phyloP scores from a whole-genome alignment of 257 asterid species.

The Petunia axillaris region DNA sequence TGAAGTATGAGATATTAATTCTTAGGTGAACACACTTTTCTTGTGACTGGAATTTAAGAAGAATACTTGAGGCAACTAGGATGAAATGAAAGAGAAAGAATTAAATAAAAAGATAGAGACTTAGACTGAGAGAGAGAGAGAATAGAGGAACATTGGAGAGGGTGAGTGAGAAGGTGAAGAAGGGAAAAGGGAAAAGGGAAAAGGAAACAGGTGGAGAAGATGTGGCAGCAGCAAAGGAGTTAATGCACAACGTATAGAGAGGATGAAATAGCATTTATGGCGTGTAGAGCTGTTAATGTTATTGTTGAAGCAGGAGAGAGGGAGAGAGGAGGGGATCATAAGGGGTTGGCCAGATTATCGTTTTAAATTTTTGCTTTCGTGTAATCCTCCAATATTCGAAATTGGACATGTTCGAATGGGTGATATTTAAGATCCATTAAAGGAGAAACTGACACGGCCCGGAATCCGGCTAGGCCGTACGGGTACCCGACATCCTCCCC shows the following conservation, averaged over 20 bases:
- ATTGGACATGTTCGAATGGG: too few relatives aligned
- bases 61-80: constrained; percentile 20
- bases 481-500: too few relatives aligned
- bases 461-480: too few relatives aligned
- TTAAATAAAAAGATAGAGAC: background rate
- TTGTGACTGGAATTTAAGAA: constrained; percentile 45
- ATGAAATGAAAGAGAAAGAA: constrained; percentile 19
- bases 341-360: background rate
- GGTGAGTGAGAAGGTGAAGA: background rate
- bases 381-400: too few relatives aligned
- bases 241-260: constrained; percentile 39
- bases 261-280: constrained; percentile 35
- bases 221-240: constrained; percentile 33
- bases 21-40: constrained; percentile 24
- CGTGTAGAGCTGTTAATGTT: constrained; percentile 29
- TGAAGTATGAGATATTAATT: constrained; percentile 25
- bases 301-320: constrained; percentile 13
- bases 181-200: background rate
- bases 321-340: background rate
- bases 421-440: too few relatives aligned
- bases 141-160: constrained; percentile 10
- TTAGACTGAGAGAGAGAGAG: background rate
- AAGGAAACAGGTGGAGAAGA: constrained; percentile 25
- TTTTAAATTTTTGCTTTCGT: too few relatives aligned
- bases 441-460: too few relatives aligned